phyloP scores from a whole-genome alignment of 2,329 filamentous ascomycete genomes.

The Colletotrichum sp. region DNA sequence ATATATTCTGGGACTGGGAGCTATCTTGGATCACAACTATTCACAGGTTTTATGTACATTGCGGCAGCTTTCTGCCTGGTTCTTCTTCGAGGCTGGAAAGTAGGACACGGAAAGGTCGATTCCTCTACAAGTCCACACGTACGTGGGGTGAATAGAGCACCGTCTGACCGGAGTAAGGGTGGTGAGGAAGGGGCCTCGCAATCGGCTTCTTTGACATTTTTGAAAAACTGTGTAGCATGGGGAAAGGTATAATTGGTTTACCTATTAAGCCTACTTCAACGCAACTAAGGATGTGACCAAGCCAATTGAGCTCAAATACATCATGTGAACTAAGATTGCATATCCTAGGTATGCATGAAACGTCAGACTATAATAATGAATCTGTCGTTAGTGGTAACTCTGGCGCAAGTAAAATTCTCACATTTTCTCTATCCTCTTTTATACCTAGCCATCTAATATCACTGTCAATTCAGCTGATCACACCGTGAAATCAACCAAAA shows the following conservation, averaged over 20 bases:
- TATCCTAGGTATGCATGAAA: too few species aligned
- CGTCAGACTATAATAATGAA: too few species aligned
- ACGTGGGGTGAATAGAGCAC: accelerated
- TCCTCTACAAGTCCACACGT: neutral
- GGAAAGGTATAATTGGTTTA: accelerated
- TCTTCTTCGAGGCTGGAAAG: neutral
- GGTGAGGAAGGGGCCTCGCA: neutral
- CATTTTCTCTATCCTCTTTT: neutral
- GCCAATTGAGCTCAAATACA: neutral
- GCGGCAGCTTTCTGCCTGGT: conserved; percentile 29
- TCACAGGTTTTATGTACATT: neutral
- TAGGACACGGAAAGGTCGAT: neutral
- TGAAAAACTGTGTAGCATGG: neutral
- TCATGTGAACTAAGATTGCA: neutral
- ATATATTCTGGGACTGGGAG: neutral
- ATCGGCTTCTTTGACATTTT: neutral
- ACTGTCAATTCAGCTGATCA: too few species aligned
- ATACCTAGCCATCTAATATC: too few species aligned
- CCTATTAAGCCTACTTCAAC: neutral
- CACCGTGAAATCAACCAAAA: neutral
- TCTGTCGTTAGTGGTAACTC: neutral
- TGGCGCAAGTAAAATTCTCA: neutral
- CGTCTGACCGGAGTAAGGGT: neutral
- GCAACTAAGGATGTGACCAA: too few species aligned
- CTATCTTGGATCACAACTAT: neutral